A percentile compares a stretch with the other conserved stretches of the same genome.
phyloP scores from a whole-genome alignment of 495 filamentous ascomycete genomes.

The Xylaria sp. region DNA sequence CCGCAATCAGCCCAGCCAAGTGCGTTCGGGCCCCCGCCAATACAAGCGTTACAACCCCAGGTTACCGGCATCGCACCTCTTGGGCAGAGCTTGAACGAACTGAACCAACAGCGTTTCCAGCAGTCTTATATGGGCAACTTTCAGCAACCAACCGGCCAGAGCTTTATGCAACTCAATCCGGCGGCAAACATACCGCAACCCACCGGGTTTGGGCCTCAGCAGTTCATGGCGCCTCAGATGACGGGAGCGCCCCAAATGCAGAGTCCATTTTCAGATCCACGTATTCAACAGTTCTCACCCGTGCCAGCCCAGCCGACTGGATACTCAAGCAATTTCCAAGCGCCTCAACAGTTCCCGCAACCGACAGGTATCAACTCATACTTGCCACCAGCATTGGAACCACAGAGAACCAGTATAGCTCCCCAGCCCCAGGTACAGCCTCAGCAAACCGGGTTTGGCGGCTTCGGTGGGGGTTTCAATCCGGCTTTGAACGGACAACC shows the following conservation, averaged over 20 bases:
- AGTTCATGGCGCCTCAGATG: conserved; percentile 55
- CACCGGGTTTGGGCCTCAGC: conserved; percentile 64
- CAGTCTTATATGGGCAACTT: conserved; percentile 56
- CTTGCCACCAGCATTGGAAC: conserved; percentile 62
- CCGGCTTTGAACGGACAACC: conserved; percentile 48
- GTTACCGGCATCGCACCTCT: conserved; percentile 80
- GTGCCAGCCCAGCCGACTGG: conserved; percentile 71
- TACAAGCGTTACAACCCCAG: conserved; percentile 82
- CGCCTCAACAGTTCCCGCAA: conserved; percentile 52
- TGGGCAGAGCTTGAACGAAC: conserved; percentile 77
- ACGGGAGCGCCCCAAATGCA: conserved; percentile 46
- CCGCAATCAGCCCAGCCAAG: conserved; percentile 83
- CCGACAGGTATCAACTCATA: conserved; percentile 62
- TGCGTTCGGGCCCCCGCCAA: conserved; percentile 67
- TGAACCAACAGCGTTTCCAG: conserved; percentile 71
- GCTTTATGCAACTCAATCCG: conserved; percentile 47
- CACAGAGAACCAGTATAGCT: conserved; percentile 57
- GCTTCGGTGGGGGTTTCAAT: conserved; percentile 54
- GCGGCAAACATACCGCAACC: conserved; percentile 56
- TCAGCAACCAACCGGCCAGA: conserved; percentile 52
- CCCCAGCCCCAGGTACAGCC: conserved; percentile 47
- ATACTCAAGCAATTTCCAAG: conserved; percentile 62
- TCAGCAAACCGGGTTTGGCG: conserved; percentile 63
- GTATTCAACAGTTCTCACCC: conserved; percentile 64
- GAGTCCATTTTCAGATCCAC: conserved; percentile 59